These are phyloP conservation scores for Pythium myriotylum DNA, from an alignment of 352 stramenopile genomes.

Conservation along the genomic window DNA sequence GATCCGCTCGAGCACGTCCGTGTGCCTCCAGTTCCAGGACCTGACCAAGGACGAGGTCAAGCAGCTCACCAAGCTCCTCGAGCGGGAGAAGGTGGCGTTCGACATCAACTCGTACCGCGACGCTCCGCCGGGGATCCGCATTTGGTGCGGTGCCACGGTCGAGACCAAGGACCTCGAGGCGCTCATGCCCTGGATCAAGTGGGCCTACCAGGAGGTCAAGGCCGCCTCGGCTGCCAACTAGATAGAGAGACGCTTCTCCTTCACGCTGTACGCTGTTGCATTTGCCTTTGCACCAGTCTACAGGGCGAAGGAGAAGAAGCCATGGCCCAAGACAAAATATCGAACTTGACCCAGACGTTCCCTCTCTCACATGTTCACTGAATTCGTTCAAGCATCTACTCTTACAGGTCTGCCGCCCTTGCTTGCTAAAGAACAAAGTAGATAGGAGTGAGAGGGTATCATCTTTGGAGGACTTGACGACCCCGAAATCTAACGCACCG, in stretches of 20 bases:
- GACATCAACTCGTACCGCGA: slow-evolving; percentile 99
- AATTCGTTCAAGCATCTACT: neutral
- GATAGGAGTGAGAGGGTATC: too few species aligned
- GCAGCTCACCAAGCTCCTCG: slow-evolving; percentile 94
- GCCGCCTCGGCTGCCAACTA: slow-evolving; percentile 34
- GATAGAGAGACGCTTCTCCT: slow-evolving; percentile 5
- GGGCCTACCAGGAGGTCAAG: slow-evolving; percentile 95
- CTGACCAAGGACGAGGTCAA: slow-evolving; percentile 95
- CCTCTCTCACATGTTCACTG: neutral
- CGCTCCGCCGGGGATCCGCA: slow-evolving; percentile 96
- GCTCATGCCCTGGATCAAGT: slow-evolving; percentile 98
- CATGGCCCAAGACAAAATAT: too few species aligned
- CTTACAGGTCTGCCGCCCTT: neutral
- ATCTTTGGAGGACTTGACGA: too few species aligned
- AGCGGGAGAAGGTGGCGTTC: slow-evolving; percentile 95
- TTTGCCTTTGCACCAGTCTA: neutral
- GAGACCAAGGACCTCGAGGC: slow-evolving; percentile 97
- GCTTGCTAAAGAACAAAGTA: too few species aligned
- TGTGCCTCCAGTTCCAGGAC: slow-evolving; percentile 96
- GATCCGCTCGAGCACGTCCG: slow-evolving; percentile 96
- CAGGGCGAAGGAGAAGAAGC: neutral
- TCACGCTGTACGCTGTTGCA: neutral
- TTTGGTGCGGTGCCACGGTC: slow-evolving; percentile 99
- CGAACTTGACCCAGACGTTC: neutral
- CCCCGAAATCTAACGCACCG: too few species aligned